Conservation (phyloP, 2,329 filamentous ascomycete species). For the Cladosporium colombiae region DNA sequence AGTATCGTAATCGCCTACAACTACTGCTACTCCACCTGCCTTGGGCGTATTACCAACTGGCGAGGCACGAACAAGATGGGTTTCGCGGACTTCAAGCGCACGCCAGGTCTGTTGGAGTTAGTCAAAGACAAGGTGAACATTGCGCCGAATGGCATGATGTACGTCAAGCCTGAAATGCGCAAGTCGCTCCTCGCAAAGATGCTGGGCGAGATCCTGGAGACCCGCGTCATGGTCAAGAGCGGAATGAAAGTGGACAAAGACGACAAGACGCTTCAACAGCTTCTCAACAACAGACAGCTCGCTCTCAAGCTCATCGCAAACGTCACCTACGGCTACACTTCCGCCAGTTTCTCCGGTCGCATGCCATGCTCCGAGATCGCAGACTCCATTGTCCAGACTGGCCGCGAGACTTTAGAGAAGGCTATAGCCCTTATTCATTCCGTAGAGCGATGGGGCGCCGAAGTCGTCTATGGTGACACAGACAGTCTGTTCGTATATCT, state of each 20-base stretch:
- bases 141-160: slow-evolving; percentile 95
- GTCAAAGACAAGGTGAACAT: slow-evolving; percentile 87
- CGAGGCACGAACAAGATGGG: slow-evolving; percentile 94
- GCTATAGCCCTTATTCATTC: slow-evolving; percentile 92
- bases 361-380: slow-evolving; percentile 99
- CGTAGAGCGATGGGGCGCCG: slow-evolving; percentile 82
- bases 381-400: slow-evolving; percentile 96
- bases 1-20: slow-evolving; percentile 99
- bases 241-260: slow-evolving; percentile 94
- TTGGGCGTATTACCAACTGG: slow-evolving; percentile 84
- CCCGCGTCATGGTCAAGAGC: slow-evolving; percentile 94
- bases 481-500: slow-evolving; percentile 92
- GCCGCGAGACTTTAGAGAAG: slow-evolving; percentile 89
- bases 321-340: slow-evolving; percentile 97
- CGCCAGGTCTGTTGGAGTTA: slow-evolving; percentile 72
- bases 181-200: slow-evolving; percentile 94
- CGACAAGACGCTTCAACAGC: slow-evolving; percentile 78
- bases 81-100: slow-evolving; percentile 80
- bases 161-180: slow-evolving; percentile 78
- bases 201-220: slow-evolving; percentile 93
- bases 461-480: slow-evolving; percentile 97
- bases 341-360: slow-evolving; percentile 90
- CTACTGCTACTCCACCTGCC: slow-evolving; percentile 95
- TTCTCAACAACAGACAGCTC: slow-evolving; percentile 90
- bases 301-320: slow-evolving; percentile 97